Evolutionary conservation across 1,284 basidiomycete genomes (phyloP), one percentile per base, ranked within the genome.

Genomic region (Trametes polyzona): DNA sequence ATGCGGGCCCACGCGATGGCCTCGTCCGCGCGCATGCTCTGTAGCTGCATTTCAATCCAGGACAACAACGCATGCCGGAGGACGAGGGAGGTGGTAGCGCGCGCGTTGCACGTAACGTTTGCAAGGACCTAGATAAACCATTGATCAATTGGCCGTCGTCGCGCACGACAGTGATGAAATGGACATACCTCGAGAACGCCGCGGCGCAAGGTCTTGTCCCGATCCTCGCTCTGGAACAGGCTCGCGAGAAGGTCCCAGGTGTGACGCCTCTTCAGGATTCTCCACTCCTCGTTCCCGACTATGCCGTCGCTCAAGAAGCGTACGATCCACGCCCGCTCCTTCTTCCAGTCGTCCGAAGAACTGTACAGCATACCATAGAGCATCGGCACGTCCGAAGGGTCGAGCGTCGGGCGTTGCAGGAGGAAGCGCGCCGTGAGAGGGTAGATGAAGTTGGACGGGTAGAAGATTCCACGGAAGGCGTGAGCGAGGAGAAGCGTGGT

Each of bases 221-320:
- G 70, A 35, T 77, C 74, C 5, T 83, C 81, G 50, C 82, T 83
- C 59, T 92, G 86, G 71, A 88, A 95, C 48, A 96, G 70, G 63
- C 90, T 93, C 0, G 91, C 88, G 3, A 97, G 73, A 27, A 96
- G 76, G 59, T 94, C 91, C 90, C 93, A 95, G 0, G 92, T 93
- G 69, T 95, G 92, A 27, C 95, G 75, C 41, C 93, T 78, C 65
- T 87, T 87, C 57, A 96, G 75, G 1, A 95, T 82, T 32, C 79
- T 80, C 93, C 95, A 96, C 65, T 97, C 95, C 52, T 83, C 80
- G 0, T 77, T 77, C 32, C 83, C 82, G 54, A 80, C 78, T 78
- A 94, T 87, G 0, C 91, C 92, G 64, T 96, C 93, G 0, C 87
- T 79, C 33, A 98, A 74, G 70, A 95, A 91, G 39, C 88, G 81